Percentiles rank a stretch among this genome's conserved stretches.
These are phyloP conservation scores for Hypoxylon rickii DNA, from an alignment of 495 filamentous ascomycete genomes.

Conservation along the genomic window DNA sequence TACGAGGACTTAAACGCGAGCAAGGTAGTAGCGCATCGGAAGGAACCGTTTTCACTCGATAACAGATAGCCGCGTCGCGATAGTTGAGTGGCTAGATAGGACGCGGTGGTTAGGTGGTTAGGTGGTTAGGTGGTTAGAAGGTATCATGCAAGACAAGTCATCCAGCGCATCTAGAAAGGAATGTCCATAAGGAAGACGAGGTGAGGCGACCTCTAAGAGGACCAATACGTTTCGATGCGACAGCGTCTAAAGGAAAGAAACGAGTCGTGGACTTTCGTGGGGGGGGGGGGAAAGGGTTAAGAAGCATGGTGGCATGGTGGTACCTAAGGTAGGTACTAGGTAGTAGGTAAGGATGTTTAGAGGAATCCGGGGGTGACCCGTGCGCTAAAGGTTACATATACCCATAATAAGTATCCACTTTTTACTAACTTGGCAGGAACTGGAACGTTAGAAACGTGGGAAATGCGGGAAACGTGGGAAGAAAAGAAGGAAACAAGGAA, in stretches of 20 bases:
- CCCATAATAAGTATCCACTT: neutral
- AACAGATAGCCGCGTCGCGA: slow-evolving; percentile 28
- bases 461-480: neutral
- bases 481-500: neutral
- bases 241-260: slow-evolving; percentile 4
- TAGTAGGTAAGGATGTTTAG: neutral
- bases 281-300: slow-evolving; percentile 5
- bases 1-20: slow-evolving; percentile 31
- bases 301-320: too few relatives aligned
- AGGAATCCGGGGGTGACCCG: slow-evolving; percentile 33
- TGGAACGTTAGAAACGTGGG: neutral
- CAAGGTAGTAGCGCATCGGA: slow-evolving; percentile 34
- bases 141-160: slow-evolving; percentile 43
- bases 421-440: slow-evolving; percentile 7
- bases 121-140: slow-evolving; percentile 19
- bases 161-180: slow-evolving; percentile 29
- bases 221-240: too few relatives aligned
- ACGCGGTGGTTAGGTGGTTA: slow-evolving; percentile 21
- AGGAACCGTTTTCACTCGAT: slow-evolving; percentile 29
- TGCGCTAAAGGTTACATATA: slow-evolving; percentile 5
- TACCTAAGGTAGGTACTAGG: neutral
- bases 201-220: slow-evolving; percentile 35
- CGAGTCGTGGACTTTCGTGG: too few relatives aligned
- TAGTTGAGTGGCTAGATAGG: slow-evolving; percentile 25
- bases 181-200: slow-evolving; percentile 18